Evolutionary conservation across 2,329 filamentous ascomycete species (phyloP).

Genomic region (Penicillium nordicum): DNA sequence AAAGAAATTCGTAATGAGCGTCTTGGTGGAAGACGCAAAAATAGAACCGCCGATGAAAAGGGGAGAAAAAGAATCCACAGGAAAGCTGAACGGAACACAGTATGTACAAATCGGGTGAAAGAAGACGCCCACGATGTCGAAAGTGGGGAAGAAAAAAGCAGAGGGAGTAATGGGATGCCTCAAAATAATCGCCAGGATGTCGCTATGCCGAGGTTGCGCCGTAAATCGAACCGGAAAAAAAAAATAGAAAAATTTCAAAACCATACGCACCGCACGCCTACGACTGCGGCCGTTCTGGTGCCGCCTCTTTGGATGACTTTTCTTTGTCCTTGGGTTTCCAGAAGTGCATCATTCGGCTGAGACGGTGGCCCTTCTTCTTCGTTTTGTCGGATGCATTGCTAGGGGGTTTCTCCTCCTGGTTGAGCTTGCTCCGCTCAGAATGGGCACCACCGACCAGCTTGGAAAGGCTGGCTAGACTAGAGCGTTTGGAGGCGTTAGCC

Average conservation of each 20-base stretch:
- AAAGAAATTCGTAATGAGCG: conserved; percentile 37
- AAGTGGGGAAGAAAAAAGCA: conserved; percentile 6
- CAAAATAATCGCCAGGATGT: conserved; percentile 21
- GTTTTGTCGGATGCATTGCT: conserved; percentile 37
- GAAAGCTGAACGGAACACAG: conserved; percentile 14
- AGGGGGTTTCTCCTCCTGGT: conserved; percentile 44
- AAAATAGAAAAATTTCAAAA: conserved; percentile 11
- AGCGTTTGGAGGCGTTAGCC: conserved; percentile 42
- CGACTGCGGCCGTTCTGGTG: conserved; percentile 24
- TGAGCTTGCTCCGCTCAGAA: conserved; percentile 45
- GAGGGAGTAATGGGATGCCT: conserved; percentile 7
- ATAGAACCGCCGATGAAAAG: conserved; percentile 16
- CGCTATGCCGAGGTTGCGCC: conserved; percentile 29
- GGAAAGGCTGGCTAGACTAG: conserved; percentile 49
- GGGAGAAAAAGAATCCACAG: conserved; percentile 21
- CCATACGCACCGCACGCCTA: conserved; percentile 13
- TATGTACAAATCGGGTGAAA: conserved; percentile 22
- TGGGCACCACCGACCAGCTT: conserved; percentile 45
- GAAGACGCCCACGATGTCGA: conserved; percentile 12
- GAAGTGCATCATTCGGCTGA: conserved; percentile 49
- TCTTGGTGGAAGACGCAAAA: conserved; percentile 18
- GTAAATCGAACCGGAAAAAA: conserved; percentile 17
- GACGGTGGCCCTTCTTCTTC: conserved; percentile 45
- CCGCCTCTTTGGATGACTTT: conserved; percentile 22
- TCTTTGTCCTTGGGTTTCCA: conserved; percentile 50